Conservation (phyloP, 2,329 filamentous ascomycete species). For the Scolecobasidium constrictum region DNA sequence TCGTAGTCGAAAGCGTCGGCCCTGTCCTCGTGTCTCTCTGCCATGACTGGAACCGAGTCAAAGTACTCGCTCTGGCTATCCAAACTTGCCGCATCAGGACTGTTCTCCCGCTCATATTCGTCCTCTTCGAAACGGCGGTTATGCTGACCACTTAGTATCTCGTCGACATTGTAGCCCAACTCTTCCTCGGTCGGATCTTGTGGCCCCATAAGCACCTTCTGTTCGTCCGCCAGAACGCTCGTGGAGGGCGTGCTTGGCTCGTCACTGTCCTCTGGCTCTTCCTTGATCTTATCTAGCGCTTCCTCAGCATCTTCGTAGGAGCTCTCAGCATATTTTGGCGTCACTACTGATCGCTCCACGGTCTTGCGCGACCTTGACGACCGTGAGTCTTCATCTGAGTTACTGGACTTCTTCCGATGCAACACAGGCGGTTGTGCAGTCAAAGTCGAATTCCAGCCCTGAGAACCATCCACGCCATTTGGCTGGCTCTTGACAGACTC, state of each 20-base stretch:
- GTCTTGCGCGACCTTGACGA: not conserved
- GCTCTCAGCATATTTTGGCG: conserved; percentile 14
- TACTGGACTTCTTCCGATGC: too few species aligned
- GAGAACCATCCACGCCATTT: conserved; percentile 12
- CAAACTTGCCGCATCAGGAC: conserved; percentile 6
- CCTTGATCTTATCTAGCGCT: conserved; percentile 13
- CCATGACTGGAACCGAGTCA: conserved; percentile 13
- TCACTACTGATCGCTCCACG: not conserved
- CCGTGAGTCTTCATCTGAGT: not conserved
- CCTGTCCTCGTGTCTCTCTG: conserved; percentile 73
- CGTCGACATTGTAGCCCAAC: conserved; percentile 22
- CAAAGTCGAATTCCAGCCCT: conserved; percentile 15
- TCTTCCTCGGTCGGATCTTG: conserved; percentile 19
- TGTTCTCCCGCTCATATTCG: conserved; percentile 15
- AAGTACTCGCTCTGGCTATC: conserved; percentile 11
- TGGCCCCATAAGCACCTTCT: conserved; percentile 9
- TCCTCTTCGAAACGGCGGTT: conserved; percentile 21
- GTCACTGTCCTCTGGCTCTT: conserved; percentile 10
- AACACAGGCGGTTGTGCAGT: too few species aligned
- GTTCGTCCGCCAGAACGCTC: not conserved
- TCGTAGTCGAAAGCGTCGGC: conserved; percentile 95
- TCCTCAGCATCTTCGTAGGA: conserved; percentile 19
- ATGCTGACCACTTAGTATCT: conserved; percentile 26
- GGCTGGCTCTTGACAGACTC: conserved; percentile 17
- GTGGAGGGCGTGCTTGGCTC: conserved; percentile 8